Evolutionary conservation across 108 stramenopile genomes (phyloP).

Genomic region (Aurantiochytrium sp.): DNA sequence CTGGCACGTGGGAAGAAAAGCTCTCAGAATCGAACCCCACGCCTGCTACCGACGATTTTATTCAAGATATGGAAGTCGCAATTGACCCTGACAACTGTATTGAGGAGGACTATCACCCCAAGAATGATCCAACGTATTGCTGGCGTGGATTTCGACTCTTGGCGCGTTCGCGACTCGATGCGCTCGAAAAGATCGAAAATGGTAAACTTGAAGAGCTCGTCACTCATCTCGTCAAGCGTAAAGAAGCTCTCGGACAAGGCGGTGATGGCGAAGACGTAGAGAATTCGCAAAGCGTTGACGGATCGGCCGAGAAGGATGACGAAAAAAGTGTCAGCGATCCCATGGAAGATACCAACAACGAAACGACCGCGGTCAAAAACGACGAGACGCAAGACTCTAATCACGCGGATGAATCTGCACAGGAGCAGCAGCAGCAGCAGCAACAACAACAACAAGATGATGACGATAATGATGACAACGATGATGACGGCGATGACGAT

Average conservation of each 20-base stretch:
- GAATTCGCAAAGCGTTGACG: background rate
- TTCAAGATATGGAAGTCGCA: slow-evolving; percentile 3
- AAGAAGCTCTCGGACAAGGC: background rate
- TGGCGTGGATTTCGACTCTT: slow-evolving; percentile 14
- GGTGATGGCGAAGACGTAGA: background rate
- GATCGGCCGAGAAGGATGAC: background rate
- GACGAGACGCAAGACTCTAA: background rate
- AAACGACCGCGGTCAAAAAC: no score
- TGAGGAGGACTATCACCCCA: slow-evolving; percentile 19
- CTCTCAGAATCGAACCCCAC: background rate
- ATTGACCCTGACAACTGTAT: slow-evolving; percentile 21
- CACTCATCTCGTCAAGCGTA: background rate
- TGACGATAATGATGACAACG: background rate
- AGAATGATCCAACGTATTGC: slow-evolving; percentile 19
- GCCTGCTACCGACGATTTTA: background rate
- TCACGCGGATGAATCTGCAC: background rate
- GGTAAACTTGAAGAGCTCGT: background rate
- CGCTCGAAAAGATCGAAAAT: background rate
- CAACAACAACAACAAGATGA: background rate
- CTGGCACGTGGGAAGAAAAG: background rate
- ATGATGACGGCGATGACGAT: background rate
- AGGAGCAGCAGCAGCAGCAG: background rate
- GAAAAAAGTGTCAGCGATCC: background rate
- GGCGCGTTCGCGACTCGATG: background rate
- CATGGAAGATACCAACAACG: background rate